phyloP scores from a whole-genome alignment of 2,329 filamentous ascomycete genomes.

The Tolypocladium nubicola region DNA sequence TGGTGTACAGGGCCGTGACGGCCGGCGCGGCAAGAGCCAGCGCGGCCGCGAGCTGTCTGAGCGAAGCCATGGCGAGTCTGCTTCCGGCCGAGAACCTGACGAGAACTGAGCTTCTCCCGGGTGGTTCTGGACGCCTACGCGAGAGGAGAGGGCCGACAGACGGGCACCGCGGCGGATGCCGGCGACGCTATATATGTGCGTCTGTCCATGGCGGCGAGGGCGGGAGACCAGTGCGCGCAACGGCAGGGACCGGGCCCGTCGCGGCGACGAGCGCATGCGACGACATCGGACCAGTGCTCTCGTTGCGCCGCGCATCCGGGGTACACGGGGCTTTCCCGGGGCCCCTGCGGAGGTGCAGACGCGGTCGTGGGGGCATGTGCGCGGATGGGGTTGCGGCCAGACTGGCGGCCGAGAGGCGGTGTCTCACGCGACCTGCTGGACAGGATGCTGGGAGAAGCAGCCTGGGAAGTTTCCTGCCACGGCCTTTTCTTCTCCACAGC shows the following conservation, averaged over 20 bases:
- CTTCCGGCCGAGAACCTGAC: neutral
- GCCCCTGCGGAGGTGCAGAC: neutral
- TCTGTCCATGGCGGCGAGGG: neutral
- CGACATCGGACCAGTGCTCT: neutral
- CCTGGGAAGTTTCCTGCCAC: neutral
- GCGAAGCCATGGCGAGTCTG: conserved; percentile 3
- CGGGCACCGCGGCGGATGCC: neutral
- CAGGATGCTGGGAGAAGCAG: neutral
- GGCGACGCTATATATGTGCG: neutral
- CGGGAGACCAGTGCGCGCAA: neutral
- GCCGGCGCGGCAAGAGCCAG: conserved; percentile 15
- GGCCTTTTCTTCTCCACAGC: neutral
- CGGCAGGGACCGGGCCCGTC: neutral
- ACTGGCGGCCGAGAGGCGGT: no score
- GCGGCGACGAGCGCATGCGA: neutral
- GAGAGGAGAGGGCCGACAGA: neutral
- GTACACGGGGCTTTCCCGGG: neutral
- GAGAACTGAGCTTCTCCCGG: neutral
- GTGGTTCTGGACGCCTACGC: neutral
- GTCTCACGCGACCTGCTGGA: neutral
- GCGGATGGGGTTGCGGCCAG: neutral
- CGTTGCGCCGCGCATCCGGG: neutral
- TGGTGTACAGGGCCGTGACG: conserved; percentile 41
- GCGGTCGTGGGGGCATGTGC: neutral
- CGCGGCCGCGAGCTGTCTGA: conserved; percentile 14